Evolutionary conservation across 2,329 filamentous ascomycete genomes (phyloP), one percentile per base, ranked within the genome.

Genomic region (Madurella fahalii): DNA sequence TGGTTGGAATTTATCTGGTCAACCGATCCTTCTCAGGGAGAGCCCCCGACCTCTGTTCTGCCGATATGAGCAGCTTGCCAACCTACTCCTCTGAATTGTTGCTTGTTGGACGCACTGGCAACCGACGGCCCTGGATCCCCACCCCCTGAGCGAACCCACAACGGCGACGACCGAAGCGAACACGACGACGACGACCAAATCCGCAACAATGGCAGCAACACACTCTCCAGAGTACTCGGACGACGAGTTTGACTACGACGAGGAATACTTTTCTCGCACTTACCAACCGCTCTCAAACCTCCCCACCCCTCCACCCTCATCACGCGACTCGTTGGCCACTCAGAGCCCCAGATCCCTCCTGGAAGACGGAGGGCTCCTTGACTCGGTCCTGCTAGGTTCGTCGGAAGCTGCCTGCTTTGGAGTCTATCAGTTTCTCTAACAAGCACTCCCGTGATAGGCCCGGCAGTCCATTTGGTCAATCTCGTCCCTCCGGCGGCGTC

Each of bases 231-330:
- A 64, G 25, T 59, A 59, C 53, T 64, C 60, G 59, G 59, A 64
- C 52, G 67, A 68, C 59, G 67, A 68, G 16, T 73, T 73, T 60
- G 76, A 78, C 63, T 73, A 75, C 59, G 75, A 77, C 64, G 74
- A 77, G 56, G 75, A 76, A 59, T 82, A 81, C 69, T 83, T 84
- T 64, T 67, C 70, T 52, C 72, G 74, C 57, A 84, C 83, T 60
- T 87, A 87, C 69, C 79, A 82, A 46, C 84, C 84, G 9, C 74
- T 87, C 49, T 87, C 84, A 31, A 85, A 84, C 67, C 77, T 87
- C 18, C 84, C 84, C 18, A 87, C 84, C 50, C 84, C 84, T 58
- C 84, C 84, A 43, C 78, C 77, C 11, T 84, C 81, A 43, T 77
- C 77, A 47, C 71, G 70, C 56, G 72, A 67, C 49, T 74, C 74